phyloP scores from a whole-genome alignment of 1,139 yeast genomes.

The Schwanniomyces etchellsii region DNA sequence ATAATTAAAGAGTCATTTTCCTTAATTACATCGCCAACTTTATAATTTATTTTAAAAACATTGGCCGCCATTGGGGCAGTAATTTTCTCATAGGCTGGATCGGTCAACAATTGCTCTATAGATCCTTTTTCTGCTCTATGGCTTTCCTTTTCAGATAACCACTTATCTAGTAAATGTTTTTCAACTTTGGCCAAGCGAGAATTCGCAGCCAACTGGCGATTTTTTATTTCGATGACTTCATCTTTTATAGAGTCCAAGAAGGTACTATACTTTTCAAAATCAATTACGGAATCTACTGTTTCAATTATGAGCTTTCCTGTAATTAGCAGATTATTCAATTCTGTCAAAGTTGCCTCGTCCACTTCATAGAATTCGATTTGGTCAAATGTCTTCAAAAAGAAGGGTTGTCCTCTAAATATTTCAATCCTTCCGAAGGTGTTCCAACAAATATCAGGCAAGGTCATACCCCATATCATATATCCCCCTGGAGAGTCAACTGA shows the following conservation, averaged over 20 bases:
- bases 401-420: slow-evolving; percentile 16
- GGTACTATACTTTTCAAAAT: slow-evolving; percentile 19
- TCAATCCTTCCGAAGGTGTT: slow-evolving; percentile 24
- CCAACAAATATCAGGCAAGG: slow-evolving; percentile 31
- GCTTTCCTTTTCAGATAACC: too few species aligned
- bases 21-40: slow-evolving; percentile 21
- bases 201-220: slow-evolving; percentile 9
- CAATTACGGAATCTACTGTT: slow-evolving; percentile 20
- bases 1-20: slow-evolving; percentile 27
- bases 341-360: slow-evolving; percentile 17
- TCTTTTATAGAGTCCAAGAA: slow-evolving; percentile 18
- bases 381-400: slow-evolving; percentile 30
- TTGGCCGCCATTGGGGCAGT: slow-evolving; percentile 24
- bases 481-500: slow-evolving; percentile 37
- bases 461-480: slow-evolving; percentile 35
- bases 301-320: slow-evolving; percentile 21
- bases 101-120: too few species aligned
- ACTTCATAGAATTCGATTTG: slow-evolving; percentile 33
- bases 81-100: slow-evolving; percentile 19
- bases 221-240: slow-evolving; percentile 14
- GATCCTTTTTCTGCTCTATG: too few species aligned
- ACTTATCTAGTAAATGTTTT: too few species aligned
- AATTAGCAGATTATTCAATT: slow-evolving; percentile 18
- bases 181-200: too few species aligned
- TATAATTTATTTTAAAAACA: slow-evolving; percentile 20